phyloP scores from a whole-genome alignment of 2,329 filamentous ascomycete genomes.

The Aspergillus awamori region DNA sequence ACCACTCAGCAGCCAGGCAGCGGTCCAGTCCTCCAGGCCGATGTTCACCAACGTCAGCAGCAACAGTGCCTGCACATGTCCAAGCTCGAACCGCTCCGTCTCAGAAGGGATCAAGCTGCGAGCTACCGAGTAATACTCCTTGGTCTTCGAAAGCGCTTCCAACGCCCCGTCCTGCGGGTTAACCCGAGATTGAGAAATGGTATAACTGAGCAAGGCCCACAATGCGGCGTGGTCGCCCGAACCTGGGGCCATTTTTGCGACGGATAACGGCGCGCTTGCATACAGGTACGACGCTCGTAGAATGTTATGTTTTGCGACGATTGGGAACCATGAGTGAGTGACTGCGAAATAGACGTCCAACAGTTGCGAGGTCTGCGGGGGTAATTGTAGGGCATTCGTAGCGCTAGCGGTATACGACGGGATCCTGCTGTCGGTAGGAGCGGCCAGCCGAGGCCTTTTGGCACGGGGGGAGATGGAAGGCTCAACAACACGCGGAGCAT shows the following conservation, averaged over 20 bases:
- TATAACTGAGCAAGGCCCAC: constrained; percentile 50
- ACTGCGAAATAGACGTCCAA: constrained; percentile 61
- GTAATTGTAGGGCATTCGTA: constrained; percentile 42
- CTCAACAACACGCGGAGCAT: constrained; percentile 36
- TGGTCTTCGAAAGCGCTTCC: constrained; percentile 29
- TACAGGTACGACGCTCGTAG: constrained; percentile 61
- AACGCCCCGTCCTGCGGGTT: constrained; percentile 20
- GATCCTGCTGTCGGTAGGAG: constrained; percentile 18
- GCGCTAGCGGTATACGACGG: constrained; percentile 10
- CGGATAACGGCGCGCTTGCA: constrained; percentile 44
- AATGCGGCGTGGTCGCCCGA: constrained; percentile 48
- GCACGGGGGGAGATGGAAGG: constrained; percentile 25
- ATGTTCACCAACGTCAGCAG: constrained; percentile 55
- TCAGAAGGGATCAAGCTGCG: constrained; percentile 44
- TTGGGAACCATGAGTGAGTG: constrained; percentile 62
- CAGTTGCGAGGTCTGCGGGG: constrained; percentile 54
- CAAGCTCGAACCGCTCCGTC: constrained; percentile 42
- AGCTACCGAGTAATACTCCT: constrained; percentile 40
- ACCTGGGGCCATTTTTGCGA: constrained; percentile 33
- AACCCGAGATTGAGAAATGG: constrained; percentile 36
- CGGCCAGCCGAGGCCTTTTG: constrained; percentile 35
- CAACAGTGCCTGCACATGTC: constrained; percentile 49
- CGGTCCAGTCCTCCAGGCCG: constrained; percentile 48
- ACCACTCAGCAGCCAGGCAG: constrained; percentile 59
- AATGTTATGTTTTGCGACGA: constrained; percentile 61